Evolutionary conservation across 495 filamentous ascomycete species (phyloP).

Genomic region (Xylaria longipes): DNA sequence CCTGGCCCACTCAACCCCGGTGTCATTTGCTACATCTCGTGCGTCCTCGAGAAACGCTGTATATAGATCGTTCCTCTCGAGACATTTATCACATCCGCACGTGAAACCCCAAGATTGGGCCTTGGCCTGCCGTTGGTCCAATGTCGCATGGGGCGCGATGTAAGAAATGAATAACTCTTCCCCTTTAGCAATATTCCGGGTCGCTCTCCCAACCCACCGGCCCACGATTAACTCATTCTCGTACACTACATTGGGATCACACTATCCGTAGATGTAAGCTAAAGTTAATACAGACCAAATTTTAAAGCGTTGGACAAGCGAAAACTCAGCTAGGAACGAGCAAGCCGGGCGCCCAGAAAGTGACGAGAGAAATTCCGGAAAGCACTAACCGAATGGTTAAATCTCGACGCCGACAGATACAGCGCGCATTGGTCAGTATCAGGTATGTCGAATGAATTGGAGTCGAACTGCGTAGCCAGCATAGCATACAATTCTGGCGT

Average conservation of each 20-base stretch:
- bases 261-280: neutral
- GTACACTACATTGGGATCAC: conserved; percentile 14
- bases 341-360: no score
- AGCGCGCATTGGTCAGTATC: neutral
- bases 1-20: neutral
- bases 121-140: neutral
- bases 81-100: neutral
- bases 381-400: conserved; percentile 18
- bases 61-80: neutral
- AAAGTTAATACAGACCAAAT: neutral
- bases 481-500: neutral
- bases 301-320: neutral
- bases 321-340: neutral
- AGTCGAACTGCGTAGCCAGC: neutral
- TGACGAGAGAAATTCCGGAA: neutral
- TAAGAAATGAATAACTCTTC: conserved; percentile 11
- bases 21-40: neutral
- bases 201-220: conserved; percentile 12
- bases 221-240: neutral
- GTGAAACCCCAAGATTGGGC: neutral
- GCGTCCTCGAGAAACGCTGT: neutral
- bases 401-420: neutral
- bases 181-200: neutral
- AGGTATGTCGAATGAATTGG: neutral
- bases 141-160: neutral